phyloP scores from a whole-genome alignment of 1,284 basidiomycete genomes.

The Athelia psychrophila region DNA sequence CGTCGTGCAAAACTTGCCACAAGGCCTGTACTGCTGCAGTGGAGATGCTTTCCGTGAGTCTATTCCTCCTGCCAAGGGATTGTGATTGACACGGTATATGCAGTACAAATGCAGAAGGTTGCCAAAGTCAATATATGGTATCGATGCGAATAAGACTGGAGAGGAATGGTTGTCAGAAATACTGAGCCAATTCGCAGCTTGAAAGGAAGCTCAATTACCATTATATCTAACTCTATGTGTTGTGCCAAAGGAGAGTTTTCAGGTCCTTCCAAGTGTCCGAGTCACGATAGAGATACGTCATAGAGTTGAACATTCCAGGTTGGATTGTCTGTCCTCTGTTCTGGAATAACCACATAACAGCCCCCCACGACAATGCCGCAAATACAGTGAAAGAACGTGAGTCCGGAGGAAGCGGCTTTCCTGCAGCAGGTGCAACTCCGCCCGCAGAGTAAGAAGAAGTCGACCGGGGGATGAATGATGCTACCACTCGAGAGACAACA shows the following conservation, averaged over 20 bases:
- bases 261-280: constrained; percentile 68
- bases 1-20: constrained; percentile 46
- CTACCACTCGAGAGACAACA: constrained; percentile 85
- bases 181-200: not conserved
- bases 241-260: constrained; percentile 71
- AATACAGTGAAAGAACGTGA: constrained; percentile 83
- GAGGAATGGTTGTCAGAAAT: not conserved
- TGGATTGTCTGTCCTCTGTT: constrained; percentile 87
- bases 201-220: not conserved
- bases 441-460: constrained; percentile 40
- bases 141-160: constrained; percentile 11
- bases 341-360: constrained; percentile 97
- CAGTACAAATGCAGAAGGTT: constrained; percentile 61
- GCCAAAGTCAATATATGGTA: constrained; percentile 31
- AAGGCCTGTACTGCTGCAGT: constrained; percentile 59
- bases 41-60: constrained; percentile 59
- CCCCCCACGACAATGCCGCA: constrained; percentile 90
- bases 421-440: constrained; percentile 32
- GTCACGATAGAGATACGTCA: constrained; percentile 76
- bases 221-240: constrained; percentile 30
- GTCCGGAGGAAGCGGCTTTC: constrained; percentile 78
- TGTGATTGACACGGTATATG: not conserved
- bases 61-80: not conserved
- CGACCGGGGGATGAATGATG: constrained; percentile 83
- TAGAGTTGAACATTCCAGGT: constrained; percentile 89